Base-by-base conservation (phyloP, 106 monocot species). In the Iris macrosiphon region DNA sequence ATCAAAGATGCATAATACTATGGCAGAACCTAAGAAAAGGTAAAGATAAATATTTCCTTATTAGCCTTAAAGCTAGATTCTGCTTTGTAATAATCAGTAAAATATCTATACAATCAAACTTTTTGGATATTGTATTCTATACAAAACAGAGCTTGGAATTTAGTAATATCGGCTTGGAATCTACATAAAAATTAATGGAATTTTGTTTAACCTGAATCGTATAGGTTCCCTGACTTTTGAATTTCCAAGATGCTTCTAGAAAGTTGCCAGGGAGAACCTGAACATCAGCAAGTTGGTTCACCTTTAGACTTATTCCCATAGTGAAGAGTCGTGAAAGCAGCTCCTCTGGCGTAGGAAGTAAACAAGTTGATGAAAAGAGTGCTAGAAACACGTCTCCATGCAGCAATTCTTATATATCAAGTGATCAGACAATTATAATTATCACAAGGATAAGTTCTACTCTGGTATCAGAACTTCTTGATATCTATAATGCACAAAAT, bases 291-390 rank as follows among this genome's bases (percentile, higher is more conserved):
- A 61, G 46, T 61, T 61, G 61, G 1, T 23, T 4, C 30, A 21
- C 22, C 61, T 46, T 31, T 64, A 64, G 28, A n/a, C 9, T 34
- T 61, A 61, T 61, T 46, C 46, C 32, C 61, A 34, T 33, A 2
- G 26, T 0, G 21, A 44, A 43, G 39, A 40, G 21, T 46, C 46
- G 41, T 47, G 33, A 61, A 33, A 20, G 46, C 12, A 34, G 33
- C 61, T 47, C 61, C 46, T 47, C 21, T 61, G 46, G 47, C 14
- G 19, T 60, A 31, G 60, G 45, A 31, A 57, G 22, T 4, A 13
- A 27, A 38, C 38, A 16, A n/a, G 3, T 6, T 6, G 28, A 31
- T 7, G 4, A 15, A 31, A 28, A 52, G 17, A 18, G 15, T 16
- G 52, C 16, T 44, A 44, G 22, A 49, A 25, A 44, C 18, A 44